Base-by-base conservation (phyloP, 176 grass and related monocot species). In the Pharus latifolius region DNA sequence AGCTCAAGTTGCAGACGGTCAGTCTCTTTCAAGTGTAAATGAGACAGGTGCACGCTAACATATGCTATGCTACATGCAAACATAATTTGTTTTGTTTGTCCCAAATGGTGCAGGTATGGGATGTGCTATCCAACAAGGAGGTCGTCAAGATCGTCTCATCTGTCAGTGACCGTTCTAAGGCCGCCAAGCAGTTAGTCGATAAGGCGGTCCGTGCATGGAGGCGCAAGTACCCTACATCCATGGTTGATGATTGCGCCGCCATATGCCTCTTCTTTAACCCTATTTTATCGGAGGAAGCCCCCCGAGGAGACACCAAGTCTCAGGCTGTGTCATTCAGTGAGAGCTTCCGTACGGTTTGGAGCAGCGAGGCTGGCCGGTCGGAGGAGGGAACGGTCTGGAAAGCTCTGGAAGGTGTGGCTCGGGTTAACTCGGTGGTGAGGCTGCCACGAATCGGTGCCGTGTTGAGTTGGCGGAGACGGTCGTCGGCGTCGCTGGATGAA, bases 61-160 rank as follows among this genome's bases (percentile, higher is more conserved):
- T n/a, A n/a, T n/a, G n/a, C n/a, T n/a, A n/a, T n/a, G n/a, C 46
- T 65, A 3, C 12, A 68, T 11, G 0, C 17, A 44, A 29, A 17
- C 26, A 41, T 15, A n/a, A n/a, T 17, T 67, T 55, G 52, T 25
- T 23, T 55, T 0, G 44, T 26, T 73, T 3, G 8, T n/a, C 16
- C 10, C 16, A 56, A 22, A 1, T 57, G 64, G 23, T 70, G 74
- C 25, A 96, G 92, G 65, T 96, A 34, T 96, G 92, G 92, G 92
- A 96, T 79, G 88, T 88, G 9, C 81, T 96, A 48, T 87, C 92
- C 3, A 96, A 96, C 69, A 75, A 89, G 70, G 79, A 96, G 63
- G 82, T 89, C 12, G 30, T 84, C 32, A 89, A 84, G 71, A 82
- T 89, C 4, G 83, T 92, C 7, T 92, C 83, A 0, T 96, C 92